Conservation (phyloP, 495 filamentous ascomycete genomes). For the Tetracladium marchalianum region DNA sequence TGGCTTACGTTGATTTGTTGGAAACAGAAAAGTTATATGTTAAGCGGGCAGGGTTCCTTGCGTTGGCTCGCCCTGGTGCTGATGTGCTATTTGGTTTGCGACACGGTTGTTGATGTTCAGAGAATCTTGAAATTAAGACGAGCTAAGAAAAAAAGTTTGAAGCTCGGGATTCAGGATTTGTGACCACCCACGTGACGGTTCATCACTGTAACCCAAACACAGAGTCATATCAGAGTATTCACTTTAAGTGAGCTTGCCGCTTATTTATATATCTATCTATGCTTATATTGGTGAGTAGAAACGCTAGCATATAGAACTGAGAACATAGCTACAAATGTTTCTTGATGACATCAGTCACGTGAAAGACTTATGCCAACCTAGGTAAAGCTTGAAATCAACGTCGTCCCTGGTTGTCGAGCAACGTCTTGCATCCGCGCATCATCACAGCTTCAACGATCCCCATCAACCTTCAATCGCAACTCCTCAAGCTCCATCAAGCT, state of each 20-base stretch:
- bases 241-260: too few relatives aligned
- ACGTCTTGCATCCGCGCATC: not conserved
- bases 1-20: slow-evolving; percentile 9
- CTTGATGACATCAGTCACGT: too few relatives aligned
- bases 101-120: not conserved
- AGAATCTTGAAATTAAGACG: slow-evolving; percentile 1
- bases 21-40: not conserved
- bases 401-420: not conserved
- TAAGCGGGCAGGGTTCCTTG: slow-evolving; percentile 46
- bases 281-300: too few relatives aligned
- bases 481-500: slow-evolving; percentile 13
- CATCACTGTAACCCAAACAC: too few relatives aligned
- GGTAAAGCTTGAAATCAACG: too few relatives aligned
- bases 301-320: too few relatives aligned
- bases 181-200: too few relatives aligned
- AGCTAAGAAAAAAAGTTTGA: slow-evolving; percentile 5
- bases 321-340: too few relatives aligned
- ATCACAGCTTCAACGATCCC: slow-evolving; percentile 29
- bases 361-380: too few relatives aligned
- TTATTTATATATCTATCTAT: too few relatives aligned
- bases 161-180: not conserved
- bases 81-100: not conserved
- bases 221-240: too few relatives aligned
- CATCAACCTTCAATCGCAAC: slow-evolving; percentile 31
- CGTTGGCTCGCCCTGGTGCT: slow-evolving; percentile 45